Evolutionary conservation across 78 protist genomes (phyloP), one percentile per base, ranked within the genome.

Genomic region (Andalucia godoyi): DNA sequence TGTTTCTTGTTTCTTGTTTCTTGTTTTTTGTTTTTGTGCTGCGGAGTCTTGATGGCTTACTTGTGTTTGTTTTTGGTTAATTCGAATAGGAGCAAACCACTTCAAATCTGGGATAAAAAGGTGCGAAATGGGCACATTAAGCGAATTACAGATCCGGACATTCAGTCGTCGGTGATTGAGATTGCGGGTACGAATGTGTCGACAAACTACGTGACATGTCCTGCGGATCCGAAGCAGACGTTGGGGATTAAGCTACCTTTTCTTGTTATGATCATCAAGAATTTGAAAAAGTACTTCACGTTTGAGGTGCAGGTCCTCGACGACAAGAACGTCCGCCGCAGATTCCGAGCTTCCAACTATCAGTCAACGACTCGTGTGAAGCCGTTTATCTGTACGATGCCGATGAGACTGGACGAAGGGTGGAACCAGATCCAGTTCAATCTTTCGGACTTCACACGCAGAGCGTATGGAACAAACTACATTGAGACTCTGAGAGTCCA

Each of bases 371-470:
- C 95, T 17, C 71, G 91, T 8, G 94, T 89, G 41, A 89, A 89
- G 72, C 89, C 86, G 3, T 89, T 80, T 76, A 89, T 95, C 37
- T 92, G 97, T 75, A 92, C 97, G 15, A 85, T 95, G 93, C 98
- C 98, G 13, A 86, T 95, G 94, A 46, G 87, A 15, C 76, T 95
- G 13, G 97, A 91, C 57, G 96, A 80, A 25, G 97, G 97, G 4
- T 91, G 97, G 98, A 91, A 91, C 57, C 94, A 88, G 76, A 86
- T 95, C 54, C 95, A 92, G 79, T 86, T 95, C 82, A 88, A 95
- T 79, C 75, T 95, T 21, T 49, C 84, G 10, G 96, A 95, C 68
- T 84, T 91, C 74, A 87, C 93, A 0, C 75, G 89, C 39, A 18
- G 83, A 2, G 96, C 95, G n/a, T 95, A 88, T 75, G 96, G 96